A percentile compares a stretch with the other conserved stretches of the same genome.
phyloP scores from a whole-genome alignment of 2,329 filamentous ascomycete genomes.

The Talaromyces sp. region DNA sequence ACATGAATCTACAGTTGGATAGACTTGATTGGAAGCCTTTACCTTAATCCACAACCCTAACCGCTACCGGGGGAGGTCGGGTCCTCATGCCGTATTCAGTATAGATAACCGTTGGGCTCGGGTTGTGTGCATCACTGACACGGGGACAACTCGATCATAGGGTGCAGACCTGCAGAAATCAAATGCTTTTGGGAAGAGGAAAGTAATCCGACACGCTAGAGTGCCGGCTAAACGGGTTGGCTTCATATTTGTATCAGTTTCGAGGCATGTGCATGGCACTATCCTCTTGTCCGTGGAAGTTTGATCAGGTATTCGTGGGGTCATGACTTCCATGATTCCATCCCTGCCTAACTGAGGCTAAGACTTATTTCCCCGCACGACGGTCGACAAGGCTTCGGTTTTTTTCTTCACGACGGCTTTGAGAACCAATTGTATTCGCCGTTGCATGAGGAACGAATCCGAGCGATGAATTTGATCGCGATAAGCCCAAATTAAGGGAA shows the following conservation, averaged over 20 bases:
- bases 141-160: neutral
- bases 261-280: conserved; percentile 5
- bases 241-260: neutral
- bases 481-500: neutral
- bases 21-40: neutral
- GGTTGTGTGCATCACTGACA: neutral
- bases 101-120: neutral
- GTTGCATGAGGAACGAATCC: neutral
- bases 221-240: neutral
- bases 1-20: neutral
- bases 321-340: neutral
- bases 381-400: neutral
- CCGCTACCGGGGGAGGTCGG: neutral
- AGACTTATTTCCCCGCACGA: conserved; percentile 6
- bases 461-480: neutral
- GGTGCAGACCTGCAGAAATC: neutral
- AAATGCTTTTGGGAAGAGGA: neutral
- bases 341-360: neutral
- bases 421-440: neutral
- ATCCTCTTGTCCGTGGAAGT: neutral
- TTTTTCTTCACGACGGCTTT: neutral
- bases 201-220: conserved; percentile 6
- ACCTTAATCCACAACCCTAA: neutral
- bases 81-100: neutral
- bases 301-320: neutral